Evolutionary conservation across 2,329 filamentous ascomycete species (phyloP), one percentile per base, ranked within the genome.

Genomic region (Aspergillus sp.): DNA sequence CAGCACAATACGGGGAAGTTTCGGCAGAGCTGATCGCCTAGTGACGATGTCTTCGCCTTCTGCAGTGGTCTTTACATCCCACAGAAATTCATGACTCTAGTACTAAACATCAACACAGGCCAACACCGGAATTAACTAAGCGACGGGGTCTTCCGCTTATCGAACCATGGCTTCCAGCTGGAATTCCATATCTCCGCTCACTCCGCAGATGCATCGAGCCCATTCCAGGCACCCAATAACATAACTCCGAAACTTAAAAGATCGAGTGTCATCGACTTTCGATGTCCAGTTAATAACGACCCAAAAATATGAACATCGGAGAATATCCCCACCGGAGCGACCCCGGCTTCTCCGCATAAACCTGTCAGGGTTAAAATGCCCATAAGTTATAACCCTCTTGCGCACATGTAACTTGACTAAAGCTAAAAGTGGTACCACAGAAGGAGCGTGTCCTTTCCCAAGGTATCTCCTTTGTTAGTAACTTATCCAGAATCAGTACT

Each of bases 91-190:
- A 37, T n/a, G 12, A 37, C 14, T n/a, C 9, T 31, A 31, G 23
- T n/a, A 37, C 35, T n/a, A 37, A 37, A 37, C 14, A 14, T n/a
- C 12, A 14, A n/a, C 35, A 37, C 35, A 37, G n/a, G 35, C 5
- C 6, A n/a, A n/a, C 35, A n/a, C 6, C 35, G 2, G n/a, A n/a
- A 41, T 37, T n/a, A 43, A 27, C 45, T 31, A 53, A 53, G 46
- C 50, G 39, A 37, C 40, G 5, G 45, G 43, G 37, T 40, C 33
- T 48, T 54, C 52, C 52, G 33, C 40, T 17, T 17, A 21, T 19
- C 40, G 43, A 40, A 27, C 52, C 43, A 40, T 47, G 52, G 44
- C 52, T 54, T 41, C 31, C 12, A 40, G 35, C 43, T n/a, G 52
- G 52, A 54, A 54, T 47, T 33, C 31, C 41, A 52, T 39, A 21